These are phyloP conservation scores for Cucurbitaria berberidis DNA, from an alignment of 2,329 filamentous ascomycete species.

Conservation along the genomic window DNA sequence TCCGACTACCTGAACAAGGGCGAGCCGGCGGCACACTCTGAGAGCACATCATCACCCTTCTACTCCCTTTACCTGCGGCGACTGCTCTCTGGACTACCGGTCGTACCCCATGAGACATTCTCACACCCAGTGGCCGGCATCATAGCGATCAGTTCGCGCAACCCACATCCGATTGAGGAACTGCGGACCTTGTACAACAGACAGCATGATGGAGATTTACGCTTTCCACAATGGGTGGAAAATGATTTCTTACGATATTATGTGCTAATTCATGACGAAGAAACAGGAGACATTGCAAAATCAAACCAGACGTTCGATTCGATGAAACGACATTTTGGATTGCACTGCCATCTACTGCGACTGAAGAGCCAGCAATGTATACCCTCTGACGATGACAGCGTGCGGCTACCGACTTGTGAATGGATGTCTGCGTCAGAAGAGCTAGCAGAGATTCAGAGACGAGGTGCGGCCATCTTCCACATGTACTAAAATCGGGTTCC, in stretches of 20 bases:
- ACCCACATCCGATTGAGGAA: constrained; percentile 82
- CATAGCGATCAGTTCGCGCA: constrained; percentile 92
- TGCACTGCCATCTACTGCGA: constrained; percentile 91
- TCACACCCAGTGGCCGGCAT: constrained; percentile 92
- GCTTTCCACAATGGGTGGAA: constrained; percentile 83
- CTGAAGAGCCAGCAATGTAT: constrained; percentile 84
- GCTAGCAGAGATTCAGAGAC: constrained; percentile 72
- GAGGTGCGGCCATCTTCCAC: constrained; percentile 52
- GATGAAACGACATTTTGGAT: constrained; percentile 97
- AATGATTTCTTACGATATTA: constrained; percentile 95
- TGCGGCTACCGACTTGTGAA: constrained; percentile 78
- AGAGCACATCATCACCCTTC: constrained; percentile 69
- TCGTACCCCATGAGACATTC: constrained; percentile 90
- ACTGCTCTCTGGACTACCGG: constrained; percentile 77
- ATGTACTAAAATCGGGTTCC: background rate
- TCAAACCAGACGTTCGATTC: constrained; percentile 93
- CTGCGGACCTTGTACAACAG: constrained; percentile 82
- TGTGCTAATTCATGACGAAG: constrained; percentile 94
- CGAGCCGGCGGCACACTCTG: constrained; percentile 20
- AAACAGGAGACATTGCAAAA: constrained; percentile 88
- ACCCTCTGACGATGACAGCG: constrained; percentile 89
- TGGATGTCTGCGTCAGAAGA: constrained; percentile 92
- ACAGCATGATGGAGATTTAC: constrained; percentile 77
- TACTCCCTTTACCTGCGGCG: constrained; percentile 85
- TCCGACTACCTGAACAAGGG: constrained; percentile 53